Evolutionary conservation across 2,329 filamentous ascomycete genomes (phyloP).

Genomic region (Cyphellophora attinorum): DNA sequence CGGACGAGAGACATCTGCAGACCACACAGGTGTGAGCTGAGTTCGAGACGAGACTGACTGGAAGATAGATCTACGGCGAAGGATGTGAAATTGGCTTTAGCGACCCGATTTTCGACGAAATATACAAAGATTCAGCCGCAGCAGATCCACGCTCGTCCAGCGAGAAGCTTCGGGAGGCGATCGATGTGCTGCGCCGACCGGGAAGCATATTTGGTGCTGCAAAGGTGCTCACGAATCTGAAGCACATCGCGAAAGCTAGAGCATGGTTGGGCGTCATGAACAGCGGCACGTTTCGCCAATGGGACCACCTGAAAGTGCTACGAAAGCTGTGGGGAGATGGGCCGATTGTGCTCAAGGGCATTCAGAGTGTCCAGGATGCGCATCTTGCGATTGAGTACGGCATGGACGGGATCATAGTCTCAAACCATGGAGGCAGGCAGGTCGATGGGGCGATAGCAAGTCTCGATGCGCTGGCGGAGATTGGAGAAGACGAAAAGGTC

Average conservation of each 20-base stretch:
- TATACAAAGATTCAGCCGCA: slow-evolving; percentile 40
- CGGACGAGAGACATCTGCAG: too few relatives aligned
- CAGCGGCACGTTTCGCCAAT: slow-evolving; percentile 43
- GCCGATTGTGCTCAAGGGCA: slow-evolving; percentile 54
- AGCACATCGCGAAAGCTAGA: slow-evolving; percentile 12
- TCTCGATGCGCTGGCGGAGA: slow-evolving; percentile 47
- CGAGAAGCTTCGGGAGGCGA: slow-evolving; percentile 21
- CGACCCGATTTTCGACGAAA: slow-evolving; percentile 54
- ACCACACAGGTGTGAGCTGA: too few relatives aligned
- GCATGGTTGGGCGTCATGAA: slow-evolving; percentile 44
- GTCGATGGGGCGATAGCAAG: slow-evolving; percentile 42
- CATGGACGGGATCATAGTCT: slow-evolving; percentile 41
- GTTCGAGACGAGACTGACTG: too few relatives aligned
- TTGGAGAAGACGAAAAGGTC: slow-evolving; percentile 43
- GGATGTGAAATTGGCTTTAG: slow-evolving; percentile 54
- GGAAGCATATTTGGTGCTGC: slow-evolving; percentile 16
- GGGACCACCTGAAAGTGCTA: slow-evolving; percentile 50
- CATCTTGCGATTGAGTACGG: slow-evolving; percentile 33
- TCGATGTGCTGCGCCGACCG: slow-evolving; percentile 12
- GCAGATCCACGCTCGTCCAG: slow-evolving; percentile 33
- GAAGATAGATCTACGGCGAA: slow-evolving; percentile 26
- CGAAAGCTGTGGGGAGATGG: slow-evolving; percentile 52
- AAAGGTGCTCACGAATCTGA: slow-evolving; percentile 13
- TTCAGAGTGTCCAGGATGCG: slow-evolving; percentile 42
- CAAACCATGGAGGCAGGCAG: slow-evolving; percentile 44